Conservation (phyloP, 768 basidiomycete genomes). For the Leccinum boreale region DNA sequence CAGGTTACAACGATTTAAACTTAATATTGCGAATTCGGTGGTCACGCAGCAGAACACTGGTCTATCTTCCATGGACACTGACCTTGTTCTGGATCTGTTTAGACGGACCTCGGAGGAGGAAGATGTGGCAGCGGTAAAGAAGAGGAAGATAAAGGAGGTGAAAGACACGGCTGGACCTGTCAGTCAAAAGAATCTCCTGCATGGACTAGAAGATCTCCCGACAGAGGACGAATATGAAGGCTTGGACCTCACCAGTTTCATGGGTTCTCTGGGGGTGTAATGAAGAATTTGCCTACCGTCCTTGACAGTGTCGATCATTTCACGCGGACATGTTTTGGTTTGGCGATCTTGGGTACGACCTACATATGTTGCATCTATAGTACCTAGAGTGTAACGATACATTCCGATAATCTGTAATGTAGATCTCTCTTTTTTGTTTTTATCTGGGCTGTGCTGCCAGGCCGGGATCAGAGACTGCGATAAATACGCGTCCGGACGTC, state of each 20-base stretch:
- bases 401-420: slow-evolving; percentile 33
- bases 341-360: slow-evolving; percentile 13
- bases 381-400: slow-evolving; percentile 30
- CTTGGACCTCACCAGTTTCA: slow-evolving; percentile 82
- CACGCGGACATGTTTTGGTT: slow-evolving; percentile 15
- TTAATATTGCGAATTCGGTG: slow-evolving; percentile 95
- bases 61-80: slow-evolving; percentile 93
- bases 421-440: slow-evolving; percentile 18
- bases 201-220: slow-evolving; percentile 89
- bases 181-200: slow-evolving; percentile 79
- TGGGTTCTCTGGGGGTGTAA: slow-evolving; percentile 70
- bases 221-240: slow-evolving; percentile 90
- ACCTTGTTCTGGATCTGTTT: slow-evolving; percentile 94
- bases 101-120: slow-evolving; percentile 72
- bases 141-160: slow-evolving; percentile 45
- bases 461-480: not conserved
- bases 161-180: slow-evolving; percentile 55
- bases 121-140: slow-evolving; percentile 53
- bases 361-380: slow-evolving; percentile 35
- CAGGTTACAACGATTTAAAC: slow-evolving; percentile 96
- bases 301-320: slow-evolving; percentile 13
- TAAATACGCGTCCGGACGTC: not conserved
- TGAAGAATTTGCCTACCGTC: slow-evolving; percentile 21
- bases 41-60: slow-evolving; percentile 98
- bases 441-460: not conserved